Evolutionary conservation across 495 filamentous ascomycete genomes (phyloP), one percentile per base, ranked within the genome.

Genomic region (Daldinia grandis): DNA sequence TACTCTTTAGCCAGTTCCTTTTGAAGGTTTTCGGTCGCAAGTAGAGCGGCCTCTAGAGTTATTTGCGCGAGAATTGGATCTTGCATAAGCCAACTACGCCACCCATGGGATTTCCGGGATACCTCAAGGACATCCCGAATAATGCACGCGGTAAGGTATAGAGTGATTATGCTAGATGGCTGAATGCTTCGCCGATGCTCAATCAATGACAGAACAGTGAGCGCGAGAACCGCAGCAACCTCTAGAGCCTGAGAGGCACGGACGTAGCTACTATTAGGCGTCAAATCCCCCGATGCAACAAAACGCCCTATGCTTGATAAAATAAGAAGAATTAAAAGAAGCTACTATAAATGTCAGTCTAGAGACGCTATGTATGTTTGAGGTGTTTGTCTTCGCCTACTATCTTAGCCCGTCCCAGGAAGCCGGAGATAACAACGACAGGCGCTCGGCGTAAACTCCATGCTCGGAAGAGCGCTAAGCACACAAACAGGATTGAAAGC

Each of bases 61-160:
- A 59, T 27, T 4, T 63, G 64, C 24, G 58, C 86, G 56, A 85
- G 76, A 12, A 79, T 62, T 4, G 84, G 75, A 59, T 87, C 82
- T 15, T 83, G 72, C 14, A 85, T 33, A 2, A 84, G 67, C 1
- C 85, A 69, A n/a, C 83, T 38, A 5, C 76, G 4, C 33, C 83
- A 85, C 27, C 83, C 62, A 0, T 66, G 74, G 9, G 84, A 59
- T 0, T 76, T 65, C 9, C 3, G 78, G 65, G 14, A 81, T 81
- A 57, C 79, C 80, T 12, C 85, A 31, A 76, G 21, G 27, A 74
- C 72, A 76, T 88, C 84, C 38, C 88, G 83, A 24, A 88, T 65
- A 17, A 87, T 49, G 14, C 83, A 84, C 60, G 83, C 74, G 56
- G 86, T 74, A 2, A 91, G 80, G 70, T 88, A 91, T 10, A 85